A percentile compares a stretch with the other conserved stretches of the same genome.
These are phyloP conservation scores for Fusarium coffeatum DNA, from an alignment of 2,329 filamentous ascomycete genomes.

Conservation along the genomic window DNA sequence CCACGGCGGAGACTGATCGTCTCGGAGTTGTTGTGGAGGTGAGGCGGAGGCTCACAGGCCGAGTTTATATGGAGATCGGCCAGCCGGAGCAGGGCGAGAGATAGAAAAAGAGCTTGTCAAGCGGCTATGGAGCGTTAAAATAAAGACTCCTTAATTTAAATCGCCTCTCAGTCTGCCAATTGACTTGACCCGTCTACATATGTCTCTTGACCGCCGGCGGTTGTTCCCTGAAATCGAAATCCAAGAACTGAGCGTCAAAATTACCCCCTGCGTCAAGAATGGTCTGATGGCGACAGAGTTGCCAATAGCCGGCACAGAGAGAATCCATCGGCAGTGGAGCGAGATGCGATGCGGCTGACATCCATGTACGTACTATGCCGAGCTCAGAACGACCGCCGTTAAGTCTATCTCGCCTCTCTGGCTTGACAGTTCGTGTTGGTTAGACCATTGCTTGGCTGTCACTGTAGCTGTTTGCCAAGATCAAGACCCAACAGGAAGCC, in stretches of 20 bases:
- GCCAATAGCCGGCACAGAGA: slow-evolving; percentile 28
- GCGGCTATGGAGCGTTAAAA: slow-evolving; percentile 1
- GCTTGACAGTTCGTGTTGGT: slow-evolving; percentile 9
- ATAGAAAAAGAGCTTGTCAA: slow-evolving; percentile 2
- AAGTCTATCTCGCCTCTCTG: background rate
- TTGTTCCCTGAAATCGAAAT: slow-evolving; percentile 21
- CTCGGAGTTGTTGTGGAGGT: slow-evolving; percentile 31
- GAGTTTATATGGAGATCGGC: slow-evolving; percentile 15
- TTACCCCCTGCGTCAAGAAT: slow-evolving; percentile 41
- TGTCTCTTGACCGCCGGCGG: slow-evolving; percentile 32
- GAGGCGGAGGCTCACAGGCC: slow-evolving; percentile 15
- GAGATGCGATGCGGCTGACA: slow-evolving; percentile 31
- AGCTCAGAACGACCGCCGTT: slow-evolving; percentile 6
- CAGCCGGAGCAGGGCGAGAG: slow-evolving; percentile 7
- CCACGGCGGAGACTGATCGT: slow-evolving; percentile 25
- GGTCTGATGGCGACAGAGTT: slow-evolving; percentile 39
- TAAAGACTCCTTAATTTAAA: slow-evolving; percentile 25
- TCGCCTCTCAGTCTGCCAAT: background rate
- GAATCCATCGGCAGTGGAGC: slow-evolving; percentile 25
- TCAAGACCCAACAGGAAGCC: background rate
- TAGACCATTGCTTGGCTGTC: slow-evolving; percentile 5
- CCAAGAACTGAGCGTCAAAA: slow-evolving; percentile 21
- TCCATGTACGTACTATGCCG: slow-evolving; percentile 7
- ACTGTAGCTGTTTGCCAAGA: slow-evolving; percentile 6
- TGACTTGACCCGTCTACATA: background rate